A percentile compares a stretch with the other conserved stretches of the same genome.
phyloP scores from a whole-genome alignment of 768 basidiomycete genomes.

The Coprinopsis marcescibilis region DNA sequence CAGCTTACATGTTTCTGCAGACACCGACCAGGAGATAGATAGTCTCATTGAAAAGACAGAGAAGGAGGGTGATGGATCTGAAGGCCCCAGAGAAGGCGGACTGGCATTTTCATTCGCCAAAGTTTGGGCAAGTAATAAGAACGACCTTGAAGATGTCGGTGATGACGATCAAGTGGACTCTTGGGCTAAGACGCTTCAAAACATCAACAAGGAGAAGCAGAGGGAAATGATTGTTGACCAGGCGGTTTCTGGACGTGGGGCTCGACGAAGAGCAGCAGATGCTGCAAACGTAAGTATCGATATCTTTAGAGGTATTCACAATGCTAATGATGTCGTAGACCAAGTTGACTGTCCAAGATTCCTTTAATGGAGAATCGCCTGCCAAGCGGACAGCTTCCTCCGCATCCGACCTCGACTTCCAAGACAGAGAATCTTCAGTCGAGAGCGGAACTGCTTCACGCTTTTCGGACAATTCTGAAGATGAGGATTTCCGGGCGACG shows the following conservation, averaged over 20 bases:
- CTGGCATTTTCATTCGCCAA: constrained; percentile 83
- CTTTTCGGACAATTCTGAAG: constrained; percentile 18
- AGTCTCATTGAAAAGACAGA: constrained; percentile 85
- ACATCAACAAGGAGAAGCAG: constrained; percentile 39
- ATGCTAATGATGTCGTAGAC: constrained; percentile 18
- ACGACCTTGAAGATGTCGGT: constrained; percentile 58
- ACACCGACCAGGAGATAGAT: constrained; percentile 77
- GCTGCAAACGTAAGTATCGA: constrained; percentile 33
- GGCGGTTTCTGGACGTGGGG: constrained; percentile 66
- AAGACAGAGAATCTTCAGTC: constrained; percentile 1
- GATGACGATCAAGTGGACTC: constrained; percentile 67
- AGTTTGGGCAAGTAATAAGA: constrained; percentile 83
- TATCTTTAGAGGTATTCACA: not conserved
- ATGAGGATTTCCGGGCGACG: constrained; percentile 14
- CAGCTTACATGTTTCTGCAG: constrained; percentile 27
- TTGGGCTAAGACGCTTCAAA: constrained; percentile 72
- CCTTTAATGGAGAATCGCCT: constrained; percentile 5
- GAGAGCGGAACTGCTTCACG: constrained; percentile 20
- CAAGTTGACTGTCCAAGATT: constrained; percentile 23
- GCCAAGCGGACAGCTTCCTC: constrained; percentile 11
- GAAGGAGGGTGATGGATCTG: constrained; percentile 55
- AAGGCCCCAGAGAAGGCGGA: constrained; percentile 42
- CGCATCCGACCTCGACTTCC: constrained; percentile 1
- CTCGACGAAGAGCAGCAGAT: constrained; percentile 68
- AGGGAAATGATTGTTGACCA: constrained; percentile 37